Conservation (phyloP, 2,329 filamentous ascomycete species). For the Ceratocystiopsis minuta region DNA sequence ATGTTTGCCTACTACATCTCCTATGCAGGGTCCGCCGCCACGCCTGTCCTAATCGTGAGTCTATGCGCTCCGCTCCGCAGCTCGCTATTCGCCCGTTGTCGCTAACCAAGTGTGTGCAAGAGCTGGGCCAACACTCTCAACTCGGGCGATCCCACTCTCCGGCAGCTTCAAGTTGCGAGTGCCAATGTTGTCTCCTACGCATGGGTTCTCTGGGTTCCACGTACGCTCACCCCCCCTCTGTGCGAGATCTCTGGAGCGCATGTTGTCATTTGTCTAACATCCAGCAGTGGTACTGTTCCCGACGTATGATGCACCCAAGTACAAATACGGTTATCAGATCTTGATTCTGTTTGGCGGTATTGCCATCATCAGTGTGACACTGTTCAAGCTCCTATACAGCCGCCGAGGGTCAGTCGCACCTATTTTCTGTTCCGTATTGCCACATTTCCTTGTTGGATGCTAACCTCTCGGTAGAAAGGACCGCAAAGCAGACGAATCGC, state of each 20-base stretch:
- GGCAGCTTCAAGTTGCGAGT: conserved; percentile 9
- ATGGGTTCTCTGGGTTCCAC: conserved; percentile 8
- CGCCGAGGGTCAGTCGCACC: too few species aligned
- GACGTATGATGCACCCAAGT: conserved; percentile 17
- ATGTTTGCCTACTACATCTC: conserved; percentile 11
- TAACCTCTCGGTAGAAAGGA: too few species aligned
- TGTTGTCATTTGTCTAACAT: too few species aligned
- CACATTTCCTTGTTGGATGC: too few species aligned
- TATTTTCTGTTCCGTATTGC: too few species aligned
- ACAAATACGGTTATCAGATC: conserved; percentile 18
- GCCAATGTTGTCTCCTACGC: conserved; percentile 9
- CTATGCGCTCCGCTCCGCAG: too few species aligned
- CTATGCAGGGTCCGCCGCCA: conserved; percentile 9
- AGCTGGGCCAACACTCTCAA: conserved; percentile 10
- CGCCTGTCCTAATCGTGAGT: conserved; percentile 11
- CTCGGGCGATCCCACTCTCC: conserved; percentile 7
- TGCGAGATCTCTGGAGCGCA: not conserved
- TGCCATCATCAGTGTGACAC: conserved; percentile 9
- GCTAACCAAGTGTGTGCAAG: not conserved
- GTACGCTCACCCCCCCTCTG: conserved; percentile 2
- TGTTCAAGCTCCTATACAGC: too few species aligned
- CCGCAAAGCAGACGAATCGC: too few species aligned
- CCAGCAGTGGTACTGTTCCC: conserved; percentile 15
- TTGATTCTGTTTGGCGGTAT: conserved; percentile 17
- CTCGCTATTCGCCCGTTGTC: too few species aligned